Base-by-base conservation (phyloP, 345 rosid species). In the Diplotaxis tenuifolia region DNA sequence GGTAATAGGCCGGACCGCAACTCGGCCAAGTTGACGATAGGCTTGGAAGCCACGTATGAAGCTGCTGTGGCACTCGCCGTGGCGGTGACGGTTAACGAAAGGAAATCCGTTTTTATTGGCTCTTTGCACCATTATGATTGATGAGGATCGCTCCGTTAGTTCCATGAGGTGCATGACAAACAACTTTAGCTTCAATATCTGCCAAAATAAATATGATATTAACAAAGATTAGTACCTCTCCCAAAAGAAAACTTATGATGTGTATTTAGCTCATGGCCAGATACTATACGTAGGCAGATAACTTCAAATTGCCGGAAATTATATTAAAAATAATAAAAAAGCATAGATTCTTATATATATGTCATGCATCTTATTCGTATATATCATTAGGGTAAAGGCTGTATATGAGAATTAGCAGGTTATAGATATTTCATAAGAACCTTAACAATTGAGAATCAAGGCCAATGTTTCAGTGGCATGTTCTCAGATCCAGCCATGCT, bases 101-200 rank as follows among this genome's bases (percentile, higher is more conserved):
- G 96, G 98, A 42, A 90, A 59, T 5, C 98, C 96, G 28, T 93
- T 88, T 59, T 67, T 82, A 0, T 89, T 76, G 32, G 82, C 86
- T 52, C 86, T 77, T 65, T 84, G 96, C 56, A 82, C 88, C 95
- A 85, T 86, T 63, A 88, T 74, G 62, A 93, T 90, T 3, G 98
- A 87, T 2, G 96, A 88, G 31, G 92, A 74, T 1, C 96, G 90
- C 65, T 90, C 96, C 0, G 96, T 90, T 76, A 93, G 87, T 76
- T 88, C 89, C 19, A 93, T 84, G 0, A 93, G 86, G 83, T 86
- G 98, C 90, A 88, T 86, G 14, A 87, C 78, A 38, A 76, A 90
- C 59, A 93, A 86, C 70, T 88, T 90, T 67, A 92, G 85, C 21
- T 56, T 73, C 47, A 52, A 38, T 28, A 71, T 65, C 77, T 76